A percentile compares a stretch with the other conserved stretches of the same genome.
Conservation (phyloP, 495 filamentous ascomycete genomes). For the Daldinia caldariorum region DNA sequence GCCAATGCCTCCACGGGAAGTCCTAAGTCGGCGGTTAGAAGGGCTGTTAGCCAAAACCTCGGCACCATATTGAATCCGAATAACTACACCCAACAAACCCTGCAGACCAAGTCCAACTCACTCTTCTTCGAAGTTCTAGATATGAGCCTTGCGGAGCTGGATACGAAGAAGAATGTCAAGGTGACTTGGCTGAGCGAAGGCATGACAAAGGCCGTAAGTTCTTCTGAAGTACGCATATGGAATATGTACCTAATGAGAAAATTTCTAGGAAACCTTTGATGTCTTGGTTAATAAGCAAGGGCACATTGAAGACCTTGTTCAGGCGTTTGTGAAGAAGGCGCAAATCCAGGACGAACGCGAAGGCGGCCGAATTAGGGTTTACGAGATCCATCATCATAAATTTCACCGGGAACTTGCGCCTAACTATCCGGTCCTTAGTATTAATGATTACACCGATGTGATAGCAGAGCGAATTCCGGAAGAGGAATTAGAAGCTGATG, state of each 20-base stretch:
- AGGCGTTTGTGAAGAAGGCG: constrained; percentile 78
- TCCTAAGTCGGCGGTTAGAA: constrained; percentile 78
- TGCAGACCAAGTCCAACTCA: constrained; percentile 75
- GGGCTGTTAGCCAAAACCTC: constrained; percentile 69
- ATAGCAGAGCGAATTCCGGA: constrained; percentile 83
- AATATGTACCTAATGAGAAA: constrained; percentile 42
- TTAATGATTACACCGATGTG: constrained; percentile 86
- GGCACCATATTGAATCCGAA: constrained; percentile 74
- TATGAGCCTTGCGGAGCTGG: constrained; percentile 89
- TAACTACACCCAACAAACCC: constrained; percentile 60
- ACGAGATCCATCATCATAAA: constrained; percentile 80
- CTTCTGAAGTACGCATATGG: background rate
- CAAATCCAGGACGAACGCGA: constrained; percentile 77
- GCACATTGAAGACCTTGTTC: constrained; percentile 76
- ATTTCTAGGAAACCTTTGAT: constrained; percentile 73
- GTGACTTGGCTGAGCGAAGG: constrained; percentile 88
- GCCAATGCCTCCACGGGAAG: constrained; percentile 78
- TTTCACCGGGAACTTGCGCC: constrained; percentile 76
- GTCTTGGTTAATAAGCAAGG: constrained; percentile 86
- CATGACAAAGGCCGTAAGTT: constrained; percentile 82
- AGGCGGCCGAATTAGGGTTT: constrained; percentile 72
- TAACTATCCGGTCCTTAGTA: constrained; percentile 71
- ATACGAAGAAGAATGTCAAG: constrained; percentile 86
- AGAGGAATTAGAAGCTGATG: constrained; percentile 72
- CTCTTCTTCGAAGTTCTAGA: constrained; percentile 93